Percentiles rank a stretch among this genome's conserved stretches.
Evolutionary conservation across 2,329 filamentous ascomycete genomes (phyloP).

Genomic region (Ophiognomonia clavigignenti-juglandacearum): DNA sequence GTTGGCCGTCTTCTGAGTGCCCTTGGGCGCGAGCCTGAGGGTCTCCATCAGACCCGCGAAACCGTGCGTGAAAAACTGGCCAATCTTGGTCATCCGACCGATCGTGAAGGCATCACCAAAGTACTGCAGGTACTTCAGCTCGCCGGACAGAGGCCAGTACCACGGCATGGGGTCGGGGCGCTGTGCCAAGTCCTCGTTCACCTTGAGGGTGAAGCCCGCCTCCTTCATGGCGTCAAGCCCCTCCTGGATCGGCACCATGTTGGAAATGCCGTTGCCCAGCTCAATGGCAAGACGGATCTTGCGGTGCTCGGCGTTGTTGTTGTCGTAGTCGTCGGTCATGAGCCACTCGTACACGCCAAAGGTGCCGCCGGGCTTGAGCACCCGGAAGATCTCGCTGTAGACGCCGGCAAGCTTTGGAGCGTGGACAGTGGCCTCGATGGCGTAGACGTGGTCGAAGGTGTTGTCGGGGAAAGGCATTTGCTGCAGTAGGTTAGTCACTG

Average conservation of each 20-base stretch:
- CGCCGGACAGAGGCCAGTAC: conserved; percentile 89
- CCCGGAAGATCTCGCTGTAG: conserved; percentile 90
- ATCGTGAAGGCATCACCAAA: conserved; percentile 77
- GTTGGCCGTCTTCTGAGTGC: conserved; percentile 93
- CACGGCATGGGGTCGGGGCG: conserved; percentile 73
- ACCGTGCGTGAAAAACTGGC: conserved; percentile 68
- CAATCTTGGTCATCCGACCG: conserved; percentile 82
- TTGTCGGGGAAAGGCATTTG: conserved; percentile 95
- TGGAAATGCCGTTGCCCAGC: conserved; percentile 92
- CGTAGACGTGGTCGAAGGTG: conserved; percentile 91
- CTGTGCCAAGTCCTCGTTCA: conserved; percentile 82
- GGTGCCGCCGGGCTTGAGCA: conserved; percentile 90
- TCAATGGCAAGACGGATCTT: conserved; percentile 92
- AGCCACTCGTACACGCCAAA: conserved; percentile 99
- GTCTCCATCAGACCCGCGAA: conserved; percentile 74
- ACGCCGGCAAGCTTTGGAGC: conserved; percentile 86
- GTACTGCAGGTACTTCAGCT: conserved; percentile 78
- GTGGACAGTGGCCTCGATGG: conserved; percentile 95
- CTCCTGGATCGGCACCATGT: conserved; percentile 88
- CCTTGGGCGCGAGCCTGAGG: conserved; percentile 68
- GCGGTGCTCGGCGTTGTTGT: conserved; percentile 79
- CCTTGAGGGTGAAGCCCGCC: conserved; percentile 79
- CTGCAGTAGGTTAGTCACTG: conserved; percentile 30
- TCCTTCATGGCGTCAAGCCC: conserved; percentile 77
- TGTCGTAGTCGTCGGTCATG: conserved; percentile 95